phyloP scores from a whole-genome alignment of 768 basidiomycete genomes.

The Mycena galericulata region DNA sequence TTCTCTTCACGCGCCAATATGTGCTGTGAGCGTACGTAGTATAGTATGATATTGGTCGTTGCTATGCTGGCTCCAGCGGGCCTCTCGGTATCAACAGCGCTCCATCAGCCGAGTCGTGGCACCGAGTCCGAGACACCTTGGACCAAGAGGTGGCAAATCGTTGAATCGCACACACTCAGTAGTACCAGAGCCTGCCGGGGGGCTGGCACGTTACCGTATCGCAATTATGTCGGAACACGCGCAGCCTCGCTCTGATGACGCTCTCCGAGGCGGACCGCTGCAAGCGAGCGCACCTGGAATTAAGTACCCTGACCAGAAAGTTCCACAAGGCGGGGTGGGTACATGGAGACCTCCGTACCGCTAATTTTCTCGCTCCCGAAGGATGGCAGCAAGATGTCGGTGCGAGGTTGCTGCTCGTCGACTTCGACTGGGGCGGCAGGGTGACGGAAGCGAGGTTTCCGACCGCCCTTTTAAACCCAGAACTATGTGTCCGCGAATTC shows the following conservation, averaged over 20 bases:
- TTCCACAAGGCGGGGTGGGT: not conserved
- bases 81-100: no score
- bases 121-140: no score
- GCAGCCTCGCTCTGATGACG: not conserved
- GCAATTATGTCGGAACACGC: slow-evolving; percentile 27
- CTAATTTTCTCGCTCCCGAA: not conserved
- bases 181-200: slow-evolving; percentile 42
- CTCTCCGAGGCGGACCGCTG: not conserved
- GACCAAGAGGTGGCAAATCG: no score
- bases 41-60: no score
- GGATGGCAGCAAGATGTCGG: not conserved
- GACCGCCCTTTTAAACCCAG: not conserved
- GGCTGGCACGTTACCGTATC: slow-evolving; percentile 44
- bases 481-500: not conserved
- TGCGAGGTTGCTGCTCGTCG: not conserved
- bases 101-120: no score
- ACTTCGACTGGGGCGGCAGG: not conserved
- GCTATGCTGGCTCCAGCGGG: no score
- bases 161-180: no score
- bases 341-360: not conserved
- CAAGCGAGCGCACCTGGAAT: not conserved
- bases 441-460: not conserved
- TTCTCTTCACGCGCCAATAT: no score
- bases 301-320: not conserved
- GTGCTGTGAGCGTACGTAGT: no score